Percentiles rank a stretch among this genome's conserved stretches.
Evolutionary conservation across 768 basidiomycete genomes (phyloP).

Genomic region (Trametopsis cervina): DNA sequence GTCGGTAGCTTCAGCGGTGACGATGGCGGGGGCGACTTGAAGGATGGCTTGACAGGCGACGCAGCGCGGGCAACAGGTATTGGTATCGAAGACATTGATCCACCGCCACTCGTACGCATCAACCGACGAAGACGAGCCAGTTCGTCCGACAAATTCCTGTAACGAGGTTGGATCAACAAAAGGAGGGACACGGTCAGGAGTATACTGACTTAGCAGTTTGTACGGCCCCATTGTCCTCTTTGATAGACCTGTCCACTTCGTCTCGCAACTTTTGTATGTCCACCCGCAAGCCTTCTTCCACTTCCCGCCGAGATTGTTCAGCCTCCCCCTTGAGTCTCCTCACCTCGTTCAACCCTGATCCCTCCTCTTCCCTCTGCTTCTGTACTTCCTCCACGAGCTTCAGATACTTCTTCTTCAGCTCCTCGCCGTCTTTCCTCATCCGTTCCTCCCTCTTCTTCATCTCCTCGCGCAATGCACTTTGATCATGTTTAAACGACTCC

Average conservation of each 20-base stretch:
- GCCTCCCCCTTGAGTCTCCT: conserved; percentile 46
- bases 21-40: neutral
- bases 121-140: conserved; percentile 63
- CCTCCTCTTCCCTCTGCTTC: conserved; percentile 41
- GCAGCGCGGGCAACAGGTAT: neutral
- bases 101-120: conserved; percentile 42
- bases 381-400: conserved; percentile 58
- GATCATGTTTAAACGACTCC: conserved; percentile 69
- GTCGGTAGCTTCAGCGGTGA: neutral
- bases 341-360: conserved; percentile 38
- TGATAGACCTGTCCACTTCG: conserved; percentile 45
- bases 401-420: conserved; percentile 61
- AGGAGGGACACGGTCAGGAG: neutral
- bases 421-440: conserved; percentile 60
- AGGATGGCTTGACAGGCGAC: neutral
- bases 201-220: conserved; percentile 55
- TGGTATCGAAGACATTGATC: conserved; percentile 2
- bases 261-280: conserved; percentile 48
- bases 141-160: conserved; percentile 53
- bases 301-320: conserved; percentile 39
- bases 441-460: conserved; percentile 70
- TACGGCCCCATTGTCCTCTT: conserved; percentile 49
- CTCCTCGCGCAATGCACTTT: conserved; percentile 64
- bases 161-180: neutral
- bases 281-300: conserved; percentile 55